phyloP scores from a whole-genome alignment of 768 basidiomycete species.

The Rhizopogon roseolus region DNA sequence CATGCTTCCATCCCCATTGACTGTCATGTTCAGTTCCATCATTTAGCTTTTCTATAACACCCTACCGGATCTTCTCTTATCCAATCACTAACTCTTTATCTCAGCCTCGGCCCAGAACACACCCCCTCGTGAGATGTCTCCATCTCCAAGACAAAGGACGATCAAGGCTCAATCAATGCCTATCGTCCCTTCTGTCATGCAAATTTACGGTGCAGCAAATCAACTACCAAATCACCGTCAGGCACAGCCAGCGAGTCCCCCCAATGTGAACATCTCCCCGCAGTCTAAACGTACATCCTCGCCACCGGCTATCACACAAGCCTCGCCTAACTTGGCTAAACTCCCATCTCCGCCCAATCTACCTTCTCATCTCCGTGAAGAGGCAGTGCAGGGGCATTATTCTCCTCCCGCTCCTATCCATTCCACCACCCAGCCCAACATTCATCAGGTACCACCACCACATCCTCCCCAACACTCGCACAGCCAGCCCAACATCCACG shows the following conservation, averaged over 20 bases:
- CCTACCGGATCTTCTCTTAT: slow-evolving; percentile 8
- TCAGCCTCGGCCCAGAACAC: slow-evolving; percentile 24
- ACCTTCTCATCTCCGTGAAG: slow-evolving; percentile 26
- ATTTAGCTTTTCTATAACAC: slow-evolving; percentile 1
- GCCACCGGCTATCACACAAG: slow-evolving; percentile 28
- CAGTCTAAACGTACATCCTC: slow-evolving; percentile 29
- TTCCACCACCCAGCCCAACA: slow-evolving; percentile 23
- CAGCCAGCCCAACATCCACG: slow-evolving; percentile 23
- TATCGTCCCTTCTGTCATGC: slow-evolving; percentile 52
- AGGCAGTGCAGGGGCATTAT: slow-evolving; percentile 33
- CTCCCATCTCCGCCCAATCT: slow-evolving; percentile 22
- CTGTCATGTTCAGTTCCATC: background rate
- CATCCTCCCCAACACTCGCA: slow-evolving; percentile 13
- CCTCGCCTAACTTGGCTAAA: slow-evolving; percentile 28
- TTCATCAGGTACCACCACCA: slow-evolving; percentile 30
- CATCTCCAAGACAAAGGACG: slow-evolving; percentile 47
- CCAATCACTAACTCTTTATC: slow-evolving; percentile 2
- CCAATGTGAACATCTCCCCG: slow-evolving; percentile 26
- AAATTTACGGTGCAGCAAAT: slow-evolving; percentile 40
- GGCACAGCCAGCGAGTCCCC: slow-evolving; percentile 29
- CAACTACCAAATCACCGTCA: slow-evolving; percentile 34
- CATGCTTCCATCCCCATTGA: slow-evolving; percentile 1
- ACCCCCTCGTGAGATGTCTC: slow-evolving; percentile 37
- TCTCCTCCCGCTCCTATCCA: slow-evolving; percentile 37
- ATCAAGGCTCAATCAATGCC: slow-evolving; percentile 60